Evolutionary conservation across 768 basidiomycete species (phyloP).

Genomic region (Tylopilus cervinicoccineus): DNA sequence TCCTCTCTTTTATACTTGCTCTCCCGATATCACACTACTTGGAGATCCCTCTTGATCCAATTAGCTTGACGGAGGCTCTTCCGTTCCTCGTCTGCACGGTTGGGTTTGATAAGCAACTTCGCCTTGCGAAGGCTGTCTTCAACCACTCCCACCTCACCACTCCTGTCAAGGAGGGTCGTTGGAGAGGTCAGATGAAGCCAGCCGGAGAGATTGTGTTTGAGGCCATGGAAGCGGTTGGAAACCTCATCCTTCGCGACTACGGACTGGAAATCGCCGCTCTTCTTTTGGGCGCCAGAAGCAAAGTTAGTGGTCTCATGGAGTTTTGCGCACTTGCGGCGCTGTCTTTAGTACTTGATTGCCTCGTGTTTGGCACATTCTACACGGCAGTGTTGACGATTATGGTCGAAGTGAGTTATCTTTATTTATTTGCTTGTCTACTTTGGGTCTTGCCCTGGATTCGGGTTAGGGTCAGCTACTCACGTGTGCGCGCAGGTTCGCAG

Average conservation of each 20-base stretch:
- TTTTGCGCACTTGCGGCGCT: conserved; percentile 94
- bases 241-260: conserved; percentile 88
- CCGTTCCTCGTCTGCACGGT: conserved; percentile 98
- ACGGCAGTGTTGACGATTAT: conserved; percentile 88
- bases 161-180: conserved; percentile 37
- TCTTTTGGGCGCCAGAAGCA: conserved; percentile 78
- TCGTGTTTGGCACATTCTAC: conserved; percentile 87
- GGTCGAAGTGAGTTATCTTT: conserved; percentile 70
- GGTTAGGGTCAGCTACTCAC: conserved; percentile 12
- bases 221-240: conserved; percentile 74
- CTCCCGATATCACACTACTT: conserved; percentile 75
- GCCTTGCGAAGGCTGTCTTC: conserved; percentile 87
- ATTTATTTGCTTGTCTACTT: conserved; percentile 7
- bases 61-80: conserved; percentile 90
- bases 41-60: conserved; percentile 86
- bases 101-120: conserved; percentile 96
- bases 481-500: conserved; percentile 53
- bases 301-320: conserved; percentile 85
- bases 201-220: conserved; percentile 83
- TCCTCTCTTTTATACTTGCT: conserved; percentile 81
- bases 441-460: neutral
- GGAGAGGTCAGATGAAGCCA: conserved; percentile 56
- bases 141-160: conserved; percentile 64
- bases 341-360: conserved; percentile 81
- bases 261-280: conserved; percentile 89